Conservation (phyloP, 129 eudicot genomes). For the Artemisia tridentata region DNA sequence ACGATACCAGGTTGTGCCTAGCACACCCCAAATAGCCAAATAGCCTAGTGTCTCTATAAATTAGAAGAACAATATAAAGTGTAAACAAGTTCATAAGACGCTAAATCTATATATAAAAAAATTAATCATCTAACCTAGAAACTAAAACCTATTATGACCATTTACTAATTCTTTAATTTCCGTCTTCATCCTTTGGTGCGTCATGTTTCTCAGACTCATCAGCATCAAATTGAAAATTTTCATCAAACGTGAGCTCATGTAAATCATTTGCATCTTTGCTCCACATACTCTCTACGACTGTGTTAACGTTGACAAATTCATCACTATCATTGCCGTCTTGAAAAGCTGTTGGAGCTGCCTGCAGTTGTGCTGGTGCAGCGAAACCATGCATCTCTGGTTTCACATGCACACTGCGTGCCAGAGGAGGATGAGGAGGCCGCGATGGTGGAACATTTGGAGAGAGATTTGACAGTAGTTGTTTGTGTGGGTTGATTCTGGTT, state of each 20-base stretch:
- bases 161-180: background rate
- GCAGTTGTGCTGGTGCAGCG: background rate
- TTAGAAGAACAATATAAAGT: background rate
- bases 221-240: background rate
- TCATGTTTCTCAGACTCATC: constrained; percentile 4
- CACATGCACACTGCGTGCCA: background rate
- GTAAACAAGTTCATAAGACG: background rate
- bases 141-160: background rate
- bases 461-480: background rate
- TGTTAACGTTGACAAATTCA: background rate
- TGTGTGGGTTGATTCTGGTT: background rate
- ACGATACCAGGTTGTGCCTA: too few species aligned
- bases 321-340: constrained; percentile 13
- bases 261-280: background rate
- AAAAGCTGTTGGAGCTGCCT: background rate
- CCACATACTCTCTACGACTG: background rate
- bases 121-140: background rate
- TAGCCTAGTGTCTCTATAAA: background rate
- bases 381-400: background rate
- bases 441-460: background rate
- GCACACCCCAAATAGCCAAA: background rate
- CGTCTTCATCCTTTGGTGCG: background rate
- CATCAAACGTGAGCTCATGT: background rate
- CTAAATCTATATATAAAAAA: background rate
- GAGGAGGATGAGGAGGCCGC: background rate